These are phyloP conservation scores for Graphilbum sp. DNA, from an alignment of 2,329 filamentous ascomycete species.

Conservation along the genomic window DNA sequence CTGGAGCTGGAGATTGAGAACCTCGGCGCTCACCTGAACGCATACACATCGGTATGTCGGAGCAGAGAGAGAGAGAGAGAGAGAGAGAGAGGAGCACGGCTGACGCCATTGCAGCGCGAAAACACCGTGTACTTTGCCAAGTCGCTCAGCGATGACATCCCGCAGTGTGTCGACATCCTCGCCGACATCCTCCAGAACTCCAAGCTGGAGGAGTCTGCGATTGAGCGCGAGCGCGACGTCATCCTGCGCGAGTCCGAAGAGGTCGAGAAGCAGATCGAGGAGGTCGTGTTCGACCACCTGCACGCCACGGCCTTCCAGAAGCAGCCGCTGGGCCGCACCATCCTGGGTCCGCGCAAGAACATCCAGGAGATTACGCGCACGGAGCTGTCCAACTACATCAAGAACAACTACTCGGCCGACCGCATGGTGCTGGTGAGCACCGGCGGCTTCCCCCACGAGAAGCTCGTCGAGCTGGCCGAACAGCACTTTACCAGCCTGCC, in stretches of 20 bases:
- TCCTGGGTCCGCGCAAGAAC: conserved; percentile 94
- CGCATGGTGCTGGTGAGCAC: conserved; percentile 97
- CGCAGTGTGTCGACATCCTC: conserved; percentile 92
- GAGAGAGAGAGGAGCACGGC: too few species aligned
- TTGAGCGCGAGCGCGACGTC: conserved; percentile 95
- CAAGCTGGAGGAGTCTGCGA: conserved; percentile 83
- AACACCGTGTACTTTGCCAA: conserved; percentile 99
- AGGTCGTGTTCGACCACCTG: conserved; percentile 97
- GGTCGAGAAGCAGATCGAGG: conserved; percentile 99
- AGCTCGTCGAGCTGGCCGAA: conserved; percentile 91
- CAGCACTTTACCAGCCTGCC: conserved; percentile 81
- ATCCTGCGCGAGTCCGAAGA: conserved; percentile 98
- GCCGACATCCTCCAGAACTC: conserved; percentile 99
- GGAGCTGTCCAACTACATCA: conserved; percentile 92
- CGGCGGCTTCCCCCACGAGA: conserved; percentile 81
- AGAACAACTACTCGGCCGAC: conserved; percentile 98
- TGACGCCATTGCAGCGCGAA: conserved; percentile 50
- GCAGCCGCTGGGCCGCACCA: conserved; percentile 92
- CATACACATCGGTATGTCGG: conserved; percentile 98
- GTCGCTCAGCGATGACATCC: conserved; percentile 94
- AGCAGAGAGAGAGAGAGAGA: too few species aligned
- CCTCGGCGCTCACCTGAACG: conserved; percentile 98
- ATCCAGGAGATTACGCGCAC: conserved; percentile 88
- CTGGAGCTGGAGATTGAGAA: conserved; percentile 99
- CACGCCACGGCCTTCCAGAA: conserved; percentile 96